Evolutionary conservation across 2,329 filamentous ascomycete genomes (phyloP).

Genomic region (Tolypocladium nubicola): DNA sequence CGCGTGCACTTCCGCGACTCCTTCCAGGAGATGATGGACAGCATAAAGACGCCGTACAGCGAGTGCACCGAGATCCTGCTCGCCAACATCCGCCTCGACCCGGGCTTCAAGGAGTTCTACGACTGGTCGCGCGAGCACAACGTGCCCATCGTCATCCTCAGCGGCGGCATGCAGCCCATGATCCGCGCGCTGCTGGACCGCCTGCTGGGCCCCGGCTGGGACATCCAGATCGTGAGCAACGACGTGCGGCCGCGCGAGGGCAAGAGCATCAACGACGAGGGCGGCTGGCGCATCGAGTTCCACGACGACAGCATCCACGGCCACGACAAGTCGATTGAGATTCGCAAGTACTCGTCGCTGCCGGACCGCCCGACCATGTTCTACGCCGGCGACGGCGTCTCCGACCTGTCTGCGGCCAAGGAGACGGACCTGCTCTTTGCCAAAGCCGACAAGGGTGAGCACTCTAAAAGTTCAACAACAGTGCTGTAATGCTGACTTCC

Average conservation of each 20-base stretch:
- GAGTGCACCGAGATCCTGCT: conserved; percentile 71
- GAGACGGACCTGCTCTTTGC: conserved; percentile 93
- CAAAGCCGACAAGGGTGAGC: conserved; percentile 73
- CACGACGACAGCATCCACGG: conserved; percentile 85
- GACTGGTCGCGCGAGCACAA: conserved; percentile 71
- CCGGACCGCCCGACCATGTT: conserved; percentile 74
- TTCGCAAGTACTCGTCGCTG: conserved; percentile 74
- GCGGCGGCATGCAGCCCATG: conserved; percentile 85
- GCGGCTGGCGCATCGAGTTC: conserved; percentile 80
- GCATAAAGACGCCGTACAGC: conserved; percentile 67
- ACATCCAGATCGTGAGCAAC: conserved; percentile 89
- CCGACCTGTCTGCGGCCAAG: conserved; percentile 80
- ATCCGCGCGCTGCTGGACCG: conserved; percentile 75
- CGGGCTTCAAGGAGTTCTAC: conserved; percentile 80
- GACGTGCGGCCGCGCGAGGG: conserved; percentile 53
- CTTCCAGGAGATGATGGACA: conserved; percentile 89
- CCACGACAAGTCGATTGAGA: conserved; percentile 93
- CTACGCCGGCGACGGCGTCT: conserved; percentile 92
- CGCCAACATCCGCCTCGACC: conserved; percentile 79
- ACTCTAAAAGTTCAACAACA: background rate
- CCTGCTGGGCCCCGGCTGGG: conserved; percentile 65
- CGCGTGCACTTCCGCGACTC: conserved; percentile 69
- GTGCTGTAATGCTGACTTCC: conserved; percentile 5
- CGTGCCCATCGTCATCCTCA: conserved; percentile 85
- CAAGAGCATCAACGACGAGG: conserved; percentile 66